Evolutionary conservation across 2,329 filamentous ascomycete genomes (phyloP).

Genomic region (Talaromyces islandicus): DNA sequence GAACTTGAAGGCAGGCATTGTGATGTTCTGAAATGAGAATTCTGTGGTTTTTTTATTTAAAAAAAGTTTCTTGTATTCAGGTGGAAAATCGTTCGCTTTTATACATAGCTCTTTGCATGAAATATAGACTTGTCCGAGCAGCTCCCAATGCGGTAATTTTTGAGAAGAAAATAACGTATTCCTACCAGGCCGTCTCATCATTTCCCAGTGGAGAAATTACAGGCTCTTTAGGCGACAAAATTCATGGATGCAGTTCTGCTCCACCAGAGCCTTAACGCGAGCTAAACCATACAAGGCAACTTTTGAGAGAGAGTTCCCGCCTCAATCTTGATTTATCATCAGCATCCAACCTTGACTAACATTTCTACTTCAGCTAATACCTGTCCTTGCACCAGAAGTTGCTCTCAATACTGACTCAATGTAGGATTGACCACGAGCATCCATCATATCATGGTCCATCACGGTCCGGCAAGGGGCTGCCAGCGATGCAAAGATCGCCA

Average conservation of each 20-base stretch:
- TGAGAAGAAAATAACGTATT: not conserved
- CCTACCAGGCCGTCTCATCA: not conserved
- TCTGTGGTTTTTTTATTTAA: too few relatives aligned
- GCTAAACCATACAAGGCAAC: not conserved
- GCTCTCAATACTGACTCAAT: not conserved
- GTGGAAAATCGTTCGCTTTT: not conserved
- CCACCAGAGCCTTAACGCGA: not conserved
- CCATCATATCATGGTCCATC: slow-evolving; percentile 5
- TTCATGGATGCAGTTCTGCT: not conserved
- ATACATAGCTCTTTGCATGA: not conserved
- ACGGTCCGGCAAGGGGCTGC: slow-evolving; percentile 8
- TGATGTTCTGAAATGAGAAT: not conserved
- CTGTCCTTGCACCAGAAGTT: not conserved
- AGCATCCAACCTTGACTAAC: not conserved
- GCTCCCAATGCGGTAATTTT: not conserved
- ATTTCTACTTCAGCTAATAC: not conserved
- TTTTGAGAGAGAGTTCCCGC: slow-evolving; percentile 1
- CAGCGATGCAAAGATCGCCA: slow-evolving; percentile 11
- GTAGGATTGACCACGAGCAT: not conserved
- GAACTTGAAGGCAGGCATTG: slow-evolving; percentile 2
- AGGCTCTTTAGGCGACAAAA: not conserved
- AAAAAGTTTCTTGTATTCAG: not conserved
- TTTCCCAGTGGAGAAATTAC: not conserved
- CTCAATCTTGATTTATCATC: not conserved
- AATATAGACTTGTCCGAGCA: not conserved